Conservation (phyloP, 2,329 filamentous ascomycete genomes). For the Fusarium sambucinum region DNA sequence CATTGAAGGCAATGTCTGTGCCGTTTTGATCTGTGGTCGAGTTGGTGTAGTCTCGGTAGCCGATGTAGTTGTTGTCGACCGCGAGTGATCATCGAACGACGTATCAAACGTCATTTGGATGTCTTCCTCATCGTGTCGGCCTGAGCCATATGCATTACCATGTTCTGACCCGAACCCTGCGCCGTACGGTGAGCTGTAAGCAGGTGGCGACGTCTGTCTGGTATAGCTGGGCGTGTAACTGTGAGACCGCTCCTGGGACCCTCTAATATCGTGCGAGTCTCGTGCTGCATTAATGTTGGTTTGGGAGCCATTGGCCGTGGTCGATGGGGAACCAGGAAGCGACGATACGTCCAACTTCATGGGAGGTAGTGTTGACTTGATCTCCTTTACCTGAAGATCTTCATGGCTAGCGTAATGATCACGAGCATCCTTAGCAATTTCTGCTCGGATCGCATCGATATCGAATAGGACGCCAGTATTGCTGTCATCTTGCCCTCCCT, state of each 20-base stretch:
- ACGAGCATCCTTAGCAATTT: conserved; percentile 77
- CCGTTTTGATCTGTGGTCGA: conserved; percentile 51
- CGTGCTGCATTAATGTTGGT: conserved; percentile 33
- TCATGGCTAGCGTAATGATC: conserved; percentile 61
- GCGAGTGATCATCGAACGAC: conserved; percentile 61
- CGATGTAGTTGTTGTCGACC: conserved; percentile 39
- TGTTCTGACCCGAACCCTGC: conserved; percentile 35
- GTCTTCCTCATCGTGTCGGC: conserved; percentile 58
- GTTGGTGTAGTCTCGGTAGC: conserved; percentile 50
- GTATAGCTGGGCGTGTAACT: conserved; percentile 44
- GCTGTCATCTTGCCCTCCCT: conserved; percentile 56
- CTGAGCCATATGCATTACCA: conserved; percentile 44
- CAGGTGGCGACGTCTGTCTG: conserved; percentile 30
- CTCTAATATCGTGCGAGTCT: conserved; percentile 43
- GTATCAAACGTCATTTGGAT: conserved; percentile 81
- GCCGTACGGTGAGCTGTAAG: conserved; percentile 41
- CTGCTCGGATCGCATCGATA: conserved; percentile 90
- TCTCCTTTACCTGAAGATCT: conserved; percentile 76
- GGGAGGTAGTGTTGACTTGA: conserved; percentile 88
- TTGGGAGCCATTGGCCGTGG: conserved; percentile 39
- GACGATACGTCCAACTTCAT: conserved; percentile 79
- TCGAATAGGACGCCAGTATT: conserved; percentile 86
- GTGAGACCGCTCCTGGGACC: conserved; percentile 41
- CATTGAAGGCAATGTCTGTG: conserved; percentile 65
- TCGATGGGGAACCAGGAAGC: conserved; percentile 42